Evolutionary conservation across 352 stramenopile genomes (phyloP), one percentile per base, ranked within the genome.

Genomic region (Globisporangium rhizosaccharum): DNA sequence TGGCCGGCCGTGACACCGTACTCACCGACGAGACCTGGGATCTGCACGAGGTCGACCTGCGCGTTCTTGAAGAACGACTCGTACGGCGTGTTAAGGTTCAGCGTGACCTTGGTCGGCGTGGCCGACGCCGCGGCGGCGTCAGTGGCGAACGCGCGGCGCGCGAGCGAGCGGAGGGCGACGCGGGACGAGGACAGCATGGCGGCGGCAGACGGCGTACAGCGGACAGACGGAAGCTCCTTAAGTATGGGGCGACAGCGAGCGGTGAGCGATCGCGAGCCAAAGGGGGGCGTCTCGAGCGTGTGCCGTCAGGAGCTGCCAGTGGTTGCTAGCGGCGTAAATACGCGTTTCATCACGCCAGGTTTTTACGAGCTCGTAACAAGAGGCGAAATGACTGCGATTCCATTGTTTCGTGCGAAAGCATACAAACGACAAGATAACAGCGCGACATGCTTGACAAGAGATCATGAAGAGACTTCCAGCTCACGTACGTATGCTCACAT

Each of bases 1-100:
- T 99, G 96, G 67, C 94, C 90, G 9, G 93, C 92, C 14, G 96
- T 98, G 37, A 99, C 91, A 76, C 97, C 97, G 76, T 99, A 99
- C 82, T 99, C 96, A 67, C 96, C 97, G 52, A 94, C 92, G 33
- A 90, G 75, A 55, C 96, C 96, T 14, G 96, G 97, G 71, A 99
- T 91, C 76, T 97, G 92, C 50, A 98, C 92, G 44, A 92, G 77
- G 63, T 96, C 82, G 52, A 98, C 94, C 59, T 83, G 66, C 18
- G 82, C 82, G 63, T 78, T 73, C 63, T 82, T 83, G 73, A 89
- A 92, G 66, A 94, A 90, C 51, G 82, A 75, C 64, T 90, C 72
- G 69, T 90, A 89, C 36, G 86, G 85, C 56, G 85, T 89, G 55
- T 70, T 87, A 10, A 96, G 75, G 73, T 93, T 95, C 28, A 95